Evolutionary conservation across 148 eudicot species (phyloP).

Genomic region (Rheum nobile): DNA sequence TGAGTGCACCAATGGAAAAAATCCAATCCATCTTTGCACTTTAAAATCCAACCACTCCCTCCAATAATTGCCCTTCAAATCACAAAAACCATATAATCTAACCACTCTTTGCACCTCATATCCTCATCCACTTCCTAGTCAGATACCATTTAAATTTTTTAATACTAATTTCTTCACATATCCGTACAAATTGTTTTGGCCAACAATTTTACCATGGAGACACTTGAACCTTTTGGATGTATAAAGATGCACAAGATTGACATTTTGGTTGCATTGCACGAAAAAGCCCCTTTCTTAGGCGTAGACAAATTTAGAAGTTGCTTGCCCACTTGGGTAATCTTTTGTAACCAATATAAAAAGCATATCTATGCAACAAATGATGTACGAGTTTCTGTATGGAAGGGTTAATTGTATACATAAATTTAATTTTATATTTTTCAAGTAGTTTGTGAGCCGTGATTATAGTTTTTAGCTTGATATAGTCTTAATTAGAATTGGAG

Average conservation of each 20-base stretch:
- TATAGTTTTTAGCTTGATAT: too few species aligned
- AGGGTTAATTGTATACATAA: too few species aligned
- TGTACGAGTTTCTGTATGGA: not conserved
- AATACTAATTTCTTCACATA: not conserved
- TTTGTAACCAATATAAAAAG: not conserved
- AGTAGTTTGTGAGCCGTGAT: too few species aligned
- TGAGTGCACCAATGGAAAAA: not conserved
- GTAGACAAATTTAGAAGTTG: not conserved
- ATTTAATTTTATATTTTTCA: too few species aligned
- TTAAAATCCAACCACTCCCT: not conserved
- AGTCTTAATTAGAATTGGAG: too few species aligned
- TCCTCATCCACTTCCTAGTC: conserved; percentile 9
- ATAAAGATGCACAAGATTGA: not conserved
- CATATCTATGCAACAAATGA: not conserved
- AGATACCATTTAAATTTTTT: not conserved
- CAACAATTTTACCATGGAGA: conserved; percentile 1
- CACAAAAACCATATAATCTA: not conserved
- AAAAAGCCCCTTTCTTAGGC: not conserved
- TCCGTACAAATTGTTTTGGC: not conserved
- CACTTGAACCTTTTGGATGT: not conserved
- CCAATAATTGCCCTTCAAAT: not conserved
- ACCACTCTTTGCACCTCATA: not conserved
- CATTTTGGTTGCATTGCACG: not conserved
- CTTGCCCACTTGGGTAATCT: not conserved
- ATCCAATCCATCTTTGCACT: conserved; percentile 1